Percentiles rank a stretch among this genome's conserved stretches.
phyloP scores from a whole-genome alignment of 2,329 filamentous ascomycete species.

The Fusarium camptoceras region DNA sequence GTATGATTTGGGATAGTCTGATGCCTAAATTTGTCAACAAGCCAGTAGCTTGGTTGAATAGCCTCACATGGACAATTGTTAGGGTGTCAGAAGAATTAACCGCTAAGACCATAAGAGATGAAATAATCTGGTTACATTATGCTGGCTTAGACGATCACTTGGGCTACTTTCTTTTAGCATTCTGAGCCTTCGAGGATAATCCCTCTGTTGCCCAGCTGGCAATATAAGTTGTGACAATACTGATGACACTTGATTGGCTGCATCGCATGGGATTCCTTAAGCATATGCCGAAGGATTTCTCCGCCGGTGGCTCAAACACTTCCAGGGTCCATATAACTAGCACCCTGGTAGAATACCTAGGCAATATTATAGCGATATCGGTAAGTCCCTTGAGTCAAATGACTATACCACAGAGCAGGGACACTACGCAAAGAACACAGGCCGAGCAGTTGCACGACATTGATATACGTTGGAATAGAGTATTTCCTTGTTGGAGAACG shows the following conservation, averaged over 20 bases:
- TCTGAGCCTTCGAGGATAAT: not conserved
- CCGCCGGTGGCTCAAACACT: not conserved
- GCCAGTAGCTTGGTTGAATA: not conserved
- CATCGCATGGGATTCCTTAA: not conserved
- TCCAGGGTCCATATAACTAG: not conserved
- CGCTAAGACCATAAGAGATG: not conserved
- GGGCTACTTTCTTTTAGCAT: not conserved
- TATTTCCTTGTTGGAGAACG: not conserved
- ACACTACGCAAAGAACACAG: not conserved
- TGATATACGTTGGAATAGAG: not conserved
- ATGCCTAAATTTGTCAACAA: conserved; percentile 70
- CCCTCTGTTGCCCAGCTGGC: not conserved
- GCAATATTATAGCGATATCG: not conserved
- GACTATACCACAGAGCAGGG: not conserved
- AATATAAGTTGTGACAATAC: not conserved
- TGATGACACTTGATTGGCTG: not conserved
- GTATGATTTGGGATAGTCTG: not conserved
- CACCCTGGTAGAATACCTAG: not conserved
- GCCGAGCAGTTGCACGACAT: no score
- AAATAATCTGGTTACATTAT: fast-evolving
- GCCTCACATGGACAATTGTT: not conserved
- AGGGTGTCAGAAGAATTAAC: not conserved
- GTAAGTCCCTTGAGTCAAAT: not conserved
- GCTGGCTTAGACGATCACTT: not conserved
- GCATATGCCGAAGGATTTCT: not conserved